These are phyloP conservation scores for Aspergillus bridgeri DNA, from an alignment of 495 filamentous ascomycete genomes.

Conservation along the genomic window DNA sequence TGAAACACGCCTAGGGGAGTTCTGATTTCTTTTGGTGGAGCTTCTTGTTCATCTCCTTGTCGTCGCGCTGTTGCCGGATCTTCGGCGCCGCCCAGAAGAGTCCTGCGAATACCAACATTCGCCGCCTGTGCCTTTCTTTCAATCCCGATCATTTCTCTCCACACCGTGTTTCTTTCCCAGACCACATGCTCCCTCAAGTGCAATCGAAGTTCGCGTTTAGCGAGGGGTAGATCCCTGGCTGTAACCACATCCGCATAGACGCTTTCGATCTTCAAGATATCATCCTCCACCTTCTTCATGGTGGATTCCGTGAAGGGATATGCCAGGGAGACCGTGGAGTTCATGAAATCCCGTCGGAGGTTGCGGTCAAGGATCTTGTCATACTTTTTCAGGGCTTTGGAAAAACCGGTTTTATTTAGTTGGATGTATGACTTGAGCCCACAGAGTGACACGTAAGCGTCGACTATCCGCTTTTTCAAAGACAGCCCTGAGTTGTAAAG, in stretches of 20 bases:
- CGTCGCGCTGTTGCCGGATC: slow-evolving; percentile 67
- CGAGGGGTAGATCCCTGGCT: slow-evolving; percentile 67
- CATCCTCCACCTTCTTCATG: slow-evolving; percentile 62
- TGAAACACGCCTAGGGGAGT: slow-evolving; percentile 79
- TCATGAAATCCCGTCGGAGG: slow-evolving; percentile 72
- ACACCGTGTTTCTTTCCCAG: slow-evolving; percentile 98
- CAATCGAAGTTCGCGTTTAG: slow-evolving; percentile 79
- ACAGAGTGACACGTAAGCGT: slow-evolving; percentile 88
- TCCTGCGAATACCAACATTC: slow-evolving; percentile 75
- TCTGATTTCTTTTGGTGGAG: slow-evolving; percentile 59
- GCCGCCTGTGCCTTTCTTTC: slow-evolving; percentile 95
- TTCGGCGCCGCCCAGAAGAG: slow-evolving; percentile 71
- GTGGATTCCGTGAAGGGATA: slow-evolving; percentile 74
- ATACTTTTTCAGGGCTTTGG: slow-evolving; percentile 96
- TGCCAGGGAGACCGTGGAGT: slow-evolving; percentile 63
- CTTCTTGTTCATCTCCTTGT: slow-evolving; percentile 77
- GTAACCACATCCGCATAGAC: slow-evolving; percentile 80
- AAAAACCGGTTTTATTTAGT: slow-evolving; percentile 93
- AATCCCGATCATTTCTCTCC: slow-evolving; percentile 98
- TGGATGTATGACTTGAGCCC: slow-evolving; percentile 95
- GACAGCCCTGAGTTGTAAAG: slow-evolving; percentile 80
- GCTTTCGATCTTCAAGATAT: slow-evolving; percentile 68
- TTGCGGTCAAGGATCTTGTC: slow-evolving; percentile 89
- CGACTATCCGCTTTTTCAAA: slow-evolving; percentile 84
- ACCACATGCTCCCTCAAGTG: slow-evolving; percentile 96